Evolutionary conservation across 2,329 filamentous ascomycete genomes (phyloP), one percentile per base, ranked within the genome.

Genomic region (Apiospora koreana): DNA sequence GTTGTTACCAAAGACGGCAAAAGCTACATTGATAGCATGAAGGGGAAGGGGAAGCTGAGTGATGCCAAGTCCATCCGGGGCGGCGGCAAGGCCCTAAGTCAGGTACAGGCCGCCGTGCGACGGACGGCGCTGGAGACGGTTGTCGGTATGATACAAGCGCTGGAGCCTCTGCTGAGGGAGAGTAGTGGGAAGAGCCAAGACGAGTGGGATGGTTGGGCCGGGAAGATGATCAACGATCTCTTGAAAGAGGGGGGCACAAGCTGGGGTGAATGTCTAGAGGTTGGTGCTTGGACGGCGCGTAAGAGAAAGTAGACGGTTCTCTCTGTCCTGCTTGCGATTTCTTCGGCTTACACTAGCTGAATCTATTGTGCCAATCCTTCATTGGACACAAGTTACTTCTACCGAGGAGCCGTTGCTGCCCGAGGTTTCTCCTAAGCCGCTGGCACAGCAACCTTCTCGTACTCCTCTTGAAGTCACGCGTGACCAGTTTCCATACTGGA

Each of bases 171-270:
- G 71, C 83, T 98, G 75, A 89, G 93, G 75, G 93, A 97, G 76
- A 89, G 90, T 64, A 97, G 93, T 77, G 93, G 92, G 18, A 97
- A 97, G 85, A 94, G 92, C 76, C 90, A 93, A 77, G 94, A 97
- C 75, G 95, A 98, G 82, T 98, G 94, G 94, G 93, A 97, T 79
- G 86, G 90, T 54, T 98, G 95, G 95, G 90, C 93, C 82, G 90
- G 91, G 50, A 93, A 92, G 80, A 93, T 97, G 92, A 95, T 94
- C 87, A 88, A 89, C 65, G 92, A 96, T 80, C 81, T 98, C 77
- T 87, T 97, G 77, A 90, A 92, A 79, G 92, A 95, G 72, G 91
- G 90, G 69, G 93, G 93, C 25, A 91, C 93, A 23, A 90, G 89
- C 65, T 94, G 90, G 84, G 94, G 95, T 65, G 95, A 98, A 81